Percentiles rank a stretch among this genome's conserved stretches.
Conservation (phyloP, 805 yeast genomes). For the Hanseniaspora pseudoguilliermondii region DNA sequence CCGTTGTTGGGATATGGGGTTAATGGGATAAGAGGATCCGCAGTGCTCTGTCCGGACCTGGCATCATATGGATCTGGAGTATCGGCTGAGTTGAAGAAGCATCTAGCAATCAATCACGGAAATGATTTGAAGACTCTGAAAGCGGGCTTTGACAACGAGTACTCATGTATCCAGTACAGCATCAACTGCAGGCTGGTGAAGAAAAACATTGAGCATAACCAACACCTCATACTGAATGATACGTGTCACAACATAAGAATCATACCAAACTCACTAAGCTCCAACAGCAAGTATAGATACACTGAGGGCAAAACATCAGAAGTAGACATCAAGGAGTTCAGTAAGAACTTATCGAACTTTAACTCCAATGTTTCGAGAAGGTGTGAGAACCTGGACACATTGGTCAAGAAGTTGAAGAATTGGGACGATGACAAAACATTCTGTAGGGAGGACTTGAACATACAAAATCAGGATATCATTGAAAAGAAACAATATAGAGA, state of each 20-base stretch:
- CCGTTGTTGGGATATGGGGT: conserved; percentile 45
- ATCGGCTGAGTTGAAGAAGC: not conserved
- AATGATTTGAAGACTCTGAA: conserved; percentile 45
- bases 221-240: conserved; percentile 27
- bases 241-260: conserved; percentile 30
- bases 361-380: not conserved
- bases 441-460: not conserved
- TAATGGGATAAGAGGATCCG: conserved; percentile 37
- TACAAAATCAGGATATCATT: conserved; percentile 2
- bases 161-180: conserved; percentile 37
- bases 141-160: conserved; percentile 37
- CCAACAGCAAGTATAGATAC: conserved; percentile 7
- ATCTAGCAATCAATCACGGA: conserved; percentile 11
- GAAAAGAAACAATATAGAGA: conserved; percentile 8
- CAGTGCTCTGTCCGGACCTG: conserved; percentile 38
- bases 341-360: conserved; percentile 11
- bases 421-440: conserved; percentile 3
- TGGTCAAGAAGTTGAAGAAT: not conserved
- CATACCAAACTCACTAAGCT: conserved; percentile 28
- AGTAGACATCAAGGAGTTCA: conserved; percentile 11
- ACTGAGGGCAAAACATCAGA: conserved; percentile 18
- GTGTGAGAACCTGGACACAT: not conserved
- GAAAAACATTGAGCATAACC: conserved; percentile 25
- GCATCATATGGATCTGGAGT: not conserved
- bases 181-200: conserved; percentile 48